Percentiles rank a stretch among this genome's conserved stretches.
Evolutionary conservation across 2,329 filamentous ascomycete genomes (phyloP).

Genomic region (Trichoderma semiorbis): DNA sequence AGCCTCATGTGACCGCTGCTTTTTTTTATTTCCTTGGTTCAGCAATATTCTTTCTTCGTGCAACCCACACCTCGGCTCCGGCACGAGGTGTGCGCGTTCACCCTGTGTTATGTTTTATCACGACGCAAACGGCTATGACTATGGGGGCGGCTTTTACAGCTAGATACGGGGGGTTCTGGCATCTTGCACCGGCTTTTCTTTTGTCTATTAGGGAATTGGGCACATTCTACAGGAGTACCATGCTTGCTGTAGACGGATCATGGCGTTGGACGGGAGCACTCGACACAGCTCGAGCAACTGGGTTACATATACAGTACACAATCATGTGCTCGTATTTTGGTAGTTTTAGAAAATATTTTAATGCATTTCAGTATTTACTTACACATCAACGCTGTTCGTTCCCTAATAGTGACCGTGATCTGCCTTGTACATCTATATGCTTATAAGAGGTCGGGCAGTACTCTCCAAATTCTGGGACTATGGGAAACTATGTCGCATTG

Average conservation of each 20-base stretch:
- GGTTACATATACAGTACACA: neutral
- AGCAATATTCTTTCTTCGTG: neutral
- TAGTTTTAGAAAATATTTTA: neutral
- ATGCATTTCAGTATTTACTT: neutral
- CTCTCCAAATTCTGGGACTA: neutral
- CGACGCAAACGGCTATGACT: slow-evolving; percentile 15
- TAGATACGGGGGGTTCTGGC: neutral
- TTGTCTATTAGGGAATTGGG: slow-evolving; percentile 6
- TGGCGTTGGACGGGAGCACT: slow-evolving; percentile 1
- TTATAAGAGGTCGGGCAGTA: neutral
- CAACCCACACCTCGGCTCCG: neutral
- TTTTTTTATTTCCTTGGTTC: neutral
- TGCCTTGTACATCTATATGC: neutral
- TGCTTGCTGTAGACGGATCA: slow-evolving; percentile 5
- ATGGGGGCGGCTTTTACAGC: slow-evolving; percentile 2
- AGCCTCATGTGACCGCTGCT: neutral
- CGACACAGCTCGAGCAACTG: neutral
- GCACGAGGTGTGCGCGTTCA: neutral
- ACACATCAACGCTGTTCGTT: neutral
- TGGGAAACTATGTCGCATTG: neutral
- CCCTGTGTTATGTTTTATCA: slow-evolving; percentile 12
- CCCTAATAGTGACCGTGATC: neutral
- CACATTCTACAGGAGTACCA: neutral
- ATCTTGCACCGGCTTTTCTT: neutral
- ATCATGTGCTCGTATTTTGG: neutral